Evolutionary conservation across 805 yeast genomes (phyloP).

Genomic region (Kodamaea nitidulidarum): DNA sequence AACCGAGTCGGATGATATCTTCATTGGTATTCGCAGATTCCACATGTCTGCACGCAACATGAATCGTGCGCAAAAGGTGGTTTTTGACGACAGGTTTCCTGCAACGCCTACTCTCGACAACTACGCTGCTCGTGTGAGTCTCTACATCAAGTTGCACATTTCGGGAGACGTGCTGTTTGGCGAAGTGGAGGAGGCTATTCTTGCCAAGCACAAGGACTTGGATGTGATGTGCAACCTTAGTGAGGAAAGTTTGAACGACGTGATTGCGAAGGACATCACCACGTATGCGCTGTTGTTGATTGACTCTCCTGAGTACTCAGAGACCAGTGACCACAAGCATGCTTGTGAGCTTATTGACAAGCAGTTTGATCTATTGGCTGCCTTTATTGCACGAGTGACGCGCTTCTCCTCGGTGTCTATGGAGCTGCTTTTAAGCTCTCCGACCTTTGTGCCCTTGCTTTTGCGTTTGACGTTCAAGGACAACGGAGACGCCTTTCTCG

Average conservation of each 20-base stretch:
- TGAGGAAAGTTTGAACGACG: constrained; percentile 5
- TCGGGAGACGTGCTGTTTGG: constrained; percentile 22
- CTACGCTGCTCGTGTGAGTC: constrained; percentile 11
- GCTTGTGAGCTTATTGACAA: constrained; percentile 16
- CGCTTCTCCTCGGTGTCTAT: constrained; percentile 13
- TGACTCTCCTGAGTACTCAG: constrained; percentile 26
- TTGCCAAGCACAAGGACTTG: constrained; percentile 24
- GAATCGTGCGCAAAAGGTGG: constrained; percentile 3
- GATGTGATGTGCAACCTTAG: not conserved
- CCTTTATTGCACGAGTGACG: constrained; percentile 24
- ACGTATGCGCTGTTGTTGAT: constrained; percentile 27
- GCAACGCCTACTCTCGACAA: constrained; percentile 12
- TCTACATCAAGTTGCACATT: constrained; percentile 27
- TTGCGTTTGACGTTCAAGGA: constrained; percentile 28
- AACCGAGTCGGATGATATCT: constrained; percentile 20
- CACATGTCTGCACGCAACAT: constrained; percentile 31
- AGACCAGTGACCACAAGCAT: not conserved
- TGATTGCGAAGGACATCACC: constrained; percentile 26
- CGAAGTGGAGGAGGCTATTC: constrained; percentile 20
- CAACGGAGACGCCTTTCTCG: constrained; percentile 11
- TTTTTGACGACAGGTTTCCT: constrained; percentile 14
- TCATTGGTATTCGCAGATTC: constrained; percentile 21
- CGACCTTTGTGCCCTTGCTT: constrained; percentile 30
- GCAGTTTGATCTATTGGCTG: constrained; percentile 22
- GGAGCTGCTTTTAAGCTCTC: not conserved